Conservation (phyloP, 192 early-diverging fungal genomes). For the Physocladia obscura region DNA sequence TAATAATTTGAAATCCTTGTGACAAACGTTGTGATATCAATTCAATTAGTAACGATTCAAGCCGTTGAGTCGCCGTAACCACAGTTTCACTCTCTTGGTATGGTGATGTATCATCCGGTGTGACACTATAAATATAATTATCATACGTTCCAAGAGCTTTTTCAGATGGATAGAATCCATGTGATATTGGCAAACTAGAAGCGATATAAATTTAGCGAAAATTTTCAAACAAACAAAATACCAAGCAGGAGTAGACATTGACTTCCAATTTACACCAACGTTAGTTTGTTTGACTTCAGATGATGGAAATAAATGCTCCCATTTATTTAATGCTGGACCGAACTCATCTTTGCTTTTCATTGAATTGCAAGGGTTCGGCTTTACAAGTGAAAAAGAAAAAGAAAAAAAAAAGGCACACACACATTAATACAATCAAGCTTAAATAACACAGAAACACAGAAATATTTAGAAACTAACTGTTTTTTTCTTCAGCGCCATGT, state of each 20-base stretch:
- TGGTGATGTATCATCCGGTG: conserved; percentile 35
- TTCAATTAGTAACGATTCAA: conserved; percentile 68
- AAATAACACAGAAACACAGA: no score
- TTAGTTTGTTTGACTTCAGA: conserved; percentile 49
- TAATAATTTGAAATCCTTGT: conserved; percentile 90
- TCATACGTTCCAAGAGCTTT: conserved; percentile 68
- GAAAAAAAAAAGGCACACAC: no score
- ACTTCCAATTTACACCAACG: conserved; percentile 80
- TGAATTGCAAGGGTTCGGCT: conserved; percentile 32
- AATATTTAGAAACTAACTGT: no score
- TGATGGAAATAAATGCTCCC: conserved; percentile 84
- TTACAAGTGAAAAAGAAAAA: no score
- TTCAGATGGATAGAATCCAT: conserved; percentile 80
- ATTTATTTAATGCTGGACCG: conserved; percentile 64
- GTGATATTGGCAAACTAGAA: conserved; percentile 76
- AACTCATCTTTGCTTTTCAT: conserved; percentile 34
- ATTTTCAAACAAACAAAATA: background rate
- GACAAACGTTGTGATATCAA: conserved; percentile 85
- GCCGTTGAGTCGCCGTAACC: conserved; percentile 24
- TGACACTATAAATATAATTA: conserved; percentile 76
- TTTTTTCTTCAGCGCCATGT: no score
- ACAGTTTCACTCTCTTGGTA: conserved; percentile 30
- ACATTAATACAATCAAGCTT: no score
- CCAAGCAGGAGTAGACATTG: conserved; percentile 88
- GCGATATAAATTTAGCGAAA: background rate